These are phyloP conservation scores for Oryza coarctata DNA, from an alignment of 176 grass and related monocot genomes.

Conservation along the genomic window DNA sequence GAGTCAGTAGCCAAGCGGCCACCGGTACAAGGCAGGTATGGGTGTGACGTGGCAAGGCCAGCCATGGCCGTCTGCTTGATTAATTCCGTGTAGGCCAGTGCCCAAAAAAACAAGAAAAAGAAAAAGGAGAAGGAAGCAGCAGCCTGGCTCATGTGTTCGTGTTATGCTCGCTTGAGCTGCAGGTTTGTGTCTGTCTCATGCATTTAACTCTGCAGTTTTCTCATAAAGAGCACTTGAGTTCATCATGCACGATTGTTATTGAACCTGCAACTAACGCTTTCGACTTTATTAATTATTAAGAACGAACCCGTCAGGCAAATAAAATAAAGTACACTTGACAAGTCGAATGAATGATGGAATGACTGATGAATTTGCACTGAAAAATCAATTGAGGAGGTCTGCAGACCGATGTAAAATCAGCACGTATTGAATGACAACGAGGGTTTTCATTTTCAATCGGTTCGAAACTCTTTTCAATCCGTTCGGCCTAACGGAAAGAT, in stretches of 20 bases:
- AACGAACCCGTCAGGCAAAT: neutral
- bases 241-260: neutral
- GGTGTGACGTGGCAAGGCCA: constrained; percentile 20
- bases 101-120: neutral
- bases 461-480: neutral
- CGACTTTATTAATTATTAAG: neutral
- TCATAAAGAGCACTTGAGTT: neutral
- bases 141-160: constrained; percentile 33
- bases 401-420: neutral
- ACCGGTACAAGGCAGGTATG: neutral
- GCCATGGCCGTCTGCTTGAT: constrained; percentile 28
- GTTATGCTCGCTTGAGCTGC: neutral
- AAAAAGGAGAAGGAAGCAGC: neutral
- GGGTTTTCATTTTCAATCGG: neutral
- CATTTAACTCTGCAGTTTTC: neutral
- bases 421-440: neutral
- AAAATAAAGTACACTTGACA: neutral
- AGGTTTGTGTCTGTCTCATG: constrained; percentile 25
- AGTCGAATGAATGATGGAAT: neutral
- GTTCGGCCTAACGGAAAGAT: constrained; percentile 7
- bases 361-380: neutral
- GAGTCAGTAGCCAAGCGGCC: neutral
- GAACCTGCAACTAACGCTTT: neutral
- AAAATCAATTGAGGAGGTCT: neutral
- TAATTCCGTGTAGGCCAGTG: constrained; percentile 33